Evolutionary conservation across 2,329 filamentous ascomycete species (phyloP).

Genomic region (Exophiala bonariae): DNA sequence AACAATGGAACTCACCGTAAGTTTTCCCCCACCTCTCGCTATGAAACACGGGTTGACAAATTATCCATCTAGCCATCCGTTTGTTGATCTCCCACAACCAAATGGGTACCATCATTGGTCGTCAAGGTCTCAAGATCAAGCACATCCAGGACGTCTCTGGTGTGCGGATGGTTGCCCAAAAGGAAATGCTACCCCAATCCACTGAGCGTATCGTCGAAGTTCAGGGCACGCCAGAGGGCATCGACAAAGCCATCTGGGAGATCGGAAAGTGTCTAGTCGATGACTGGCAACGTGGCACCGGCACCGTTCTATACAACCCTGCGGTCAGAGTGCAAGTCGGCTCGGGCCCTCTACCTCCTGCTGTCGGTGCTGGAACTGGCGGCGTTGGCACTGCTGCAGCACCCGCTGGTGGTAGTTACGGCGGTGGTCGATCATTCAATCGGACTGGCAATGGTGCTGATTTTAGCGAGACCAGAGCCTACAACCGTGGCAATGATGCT

Average conservation of each 20-base stretch:
- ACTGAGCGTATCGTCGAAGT: slow-evolving; percentile 98
- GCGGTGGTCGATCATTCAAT: slow-evolving; percentile 71
- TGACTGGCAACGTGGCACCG: slow-evolving; percentile 95
- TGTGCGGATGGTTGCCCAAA: slow-evolving; percentile 98
- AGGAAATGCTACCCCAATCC: slow-evolving; percentile 98
- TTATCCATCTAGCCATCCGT: slow-evolving; percentile 75
- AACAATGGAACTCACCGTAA: slow-evolving; percentile 93
- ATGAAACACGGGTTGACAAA: slow-evolving; percentile 22
- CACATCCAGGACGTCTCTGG: slow-evolving; percentile 96
- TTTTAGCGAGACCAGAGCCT: slow-evolving; percentile 79
- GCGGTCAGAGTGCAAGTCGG: slow-evolving; percentile 79
- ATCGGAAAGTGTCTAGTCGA: slow-evolving; percentile 98
- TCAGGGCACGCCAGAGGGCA: slow-evolving; percentile 89
- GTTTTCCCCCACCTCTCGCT: slow-evolving; percentile 37
- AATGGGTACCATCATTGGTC: slow-evolving; percentile 99
- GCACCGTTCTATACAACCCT: slow-evolving; percentile 96
- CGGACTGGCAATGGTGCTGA: slow-evolving; percentile 95
- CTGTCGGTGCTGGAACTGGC: slow-evolving; percentile 42
- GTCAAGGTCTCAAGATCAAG: slow-evolving; percentile 97
- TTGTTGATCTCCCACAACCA: slow-evolving; percentile 99
- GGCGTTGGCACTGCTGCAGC: slow-evolving; percentile 30
- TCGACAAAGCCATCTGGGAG: slow-evolving; percentile 96
- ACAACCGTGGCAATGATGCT: slow-evolving; percentile 74
- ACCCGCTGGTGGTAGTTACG: slow-evolving; percentile 49
- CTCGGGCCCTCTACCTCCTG: slow-evolving; percentile 53